Base-by-base conservation (phyloP, 73 alveolate species). In the Urostyla sp. region DNA sequence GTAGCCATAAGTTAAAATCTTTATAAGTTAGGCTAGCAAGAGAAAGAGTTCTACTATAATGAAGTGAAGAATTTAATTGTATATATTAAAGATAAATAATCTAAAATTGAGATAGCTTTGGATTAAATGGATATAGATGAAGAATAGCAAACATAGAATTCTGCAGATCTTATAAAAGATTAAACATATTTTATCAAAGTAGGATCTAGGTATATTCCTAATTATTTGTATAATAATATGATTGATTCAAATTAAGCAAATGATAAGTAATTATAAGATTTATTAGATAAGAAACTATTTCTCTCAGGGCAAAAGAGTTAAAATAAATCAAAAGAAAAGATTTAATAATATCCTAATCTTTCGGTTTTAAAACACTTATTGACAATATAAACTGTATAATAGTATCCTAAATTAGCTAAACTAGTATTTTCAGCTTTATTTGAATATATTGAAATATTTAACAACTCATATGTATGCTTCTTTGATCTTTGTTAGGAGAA, bases 1-100 rank as follows among this genome's bases (percentile, higher is more conserved):
- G 83, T 69, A 23, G 83, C 83, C 23, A 69, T 69, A 1, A 49
- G 83, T 27, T 69, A 69, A 48, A 69, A 69, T 45, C 40, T 69
- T 5, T n/a, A 16, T 4, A 45, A 46, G 30, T 27, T 69, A 10
- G 49, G 34, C 16, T 27, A 48, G 23, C 27, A 34, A 6, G 83
- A 69, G 15, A 69, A 69, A 69, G 83, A 69, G 31, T 24, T 50
- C 34, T 69, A 69, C 34, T 69, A 69, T 24, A 7, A 15, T 10
- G 83, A 69, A 35, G 83, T 69, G 7, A 69, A 69, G 30, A 69
- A 69, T 3, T 37, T 69, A 1, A 69, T 69, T 24, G 2, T 16
- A 0, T 13, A 24, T 18, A 69, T 69, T 4, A 69, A 69, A 32
- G 1, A 16, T 27, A 69, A 46, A 55, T 34, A 69, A 49, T 3